Evolutionary conservation across 345 rosid species (phyloP).

Genomic region (Euphorbia lathyris): DNA sequence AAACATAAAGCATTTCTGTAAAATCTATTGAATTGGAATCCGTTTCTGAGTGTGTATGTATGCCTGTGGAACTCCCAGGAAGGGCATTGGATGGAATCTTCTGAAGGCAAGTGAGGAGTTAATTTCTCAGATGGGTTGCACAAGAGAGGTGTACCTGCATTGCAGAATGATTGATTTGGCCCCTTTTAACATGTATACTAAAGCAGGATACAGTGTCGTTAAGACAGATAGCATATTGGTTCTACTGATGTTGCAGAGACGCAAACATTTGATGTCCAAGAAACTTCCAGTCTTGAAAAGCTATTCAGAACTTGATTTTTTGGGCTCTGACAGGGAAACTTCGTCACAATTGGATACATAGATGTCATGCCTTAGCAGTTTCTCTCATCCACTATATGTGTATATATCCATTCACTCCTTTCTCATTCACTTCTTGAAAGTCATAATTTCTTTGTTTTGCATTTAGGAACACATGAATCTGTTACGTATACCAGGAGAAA

Average conservation of each 20-base stretch:
- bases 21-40: conserved; percentile 3
- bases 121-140: conserved; percentile 54
- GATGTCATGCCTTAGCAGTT: not conserved
- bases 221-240: conserved; percentile 66
- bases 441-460: not conserved
- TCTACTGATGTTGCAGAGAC: conserved; percentile 73
- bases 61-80: conserved; percentile 49
- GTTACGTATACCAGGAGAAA: no score
- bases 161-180: conserved; percentile 89
- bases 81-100: conserved; percentile 91
- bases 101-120: conserved; percentile 86
- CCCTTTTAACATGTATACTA: conserved; percentile 78
- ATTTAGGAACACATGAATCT: conserved; percentile 1
- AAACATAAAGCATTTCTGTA: not conserved
- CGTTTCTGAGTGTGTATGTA: not conserved
- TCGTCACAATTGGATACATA: conserved; percentile 31
- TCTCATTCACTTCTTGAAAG: not conserved
- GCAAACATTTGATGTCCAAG: conserved; percentile 94
- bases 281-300: conserved; percentile 40
- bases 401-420: not conserved
- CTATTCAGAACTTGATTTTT: conserved; percentile 26
- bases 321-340: conserved; percentile 36
- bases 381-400: not conserved
- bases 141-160: conserved; percentile 74
- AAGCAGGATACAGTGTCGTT: conserved; percentile 74